phyloP scores from a whole-genome alignment of 805 yeast genomes.

The Myxozyma udenii region DNA sequence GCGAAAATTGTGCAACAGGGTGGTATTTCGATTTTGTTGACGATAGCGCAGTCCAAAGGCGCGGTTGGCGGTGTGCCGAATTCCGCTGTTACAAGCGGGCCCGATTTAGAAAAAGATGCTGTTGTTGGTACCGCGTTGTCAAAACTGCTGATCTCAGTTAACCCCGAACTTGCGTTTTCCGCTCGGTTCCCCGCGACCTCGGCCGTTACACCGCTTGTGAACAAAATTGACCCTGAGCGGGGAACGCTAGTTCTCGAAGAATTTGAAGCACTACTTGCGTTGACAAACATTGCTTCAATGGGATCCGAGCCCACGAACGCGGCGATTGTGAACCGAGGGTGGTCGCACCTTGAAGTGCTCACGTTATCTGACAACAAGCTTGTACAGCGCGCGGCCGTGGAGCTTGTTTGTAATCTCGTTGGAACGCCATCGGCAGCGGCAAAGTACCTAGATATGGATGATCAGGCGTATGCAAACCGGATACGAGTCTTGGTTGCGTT shows the following conservation, averaged over 20 bases:
- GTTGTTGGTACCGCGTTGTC: constrained; percentile 38
- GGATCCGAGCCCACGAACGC: constrained; percentile 44
- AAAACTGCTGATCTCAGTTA: constrained; percentile 38
- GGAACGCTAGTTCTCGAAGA: constrained; percentile 40
- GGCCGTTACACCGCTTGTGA: constrained; percentile 37
- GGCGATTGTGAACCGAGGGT: constrained; percentile 42
- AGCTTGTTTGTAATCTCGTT: constrained; percentile 61
- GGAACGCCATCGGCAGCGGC: constrained; percentile 40
- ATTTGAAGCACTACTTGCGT: constrained; percentile 58
- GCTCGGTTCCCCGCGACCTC: constrained; percentile 35
- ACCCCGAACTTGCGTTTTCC: constrained; percentile 40
- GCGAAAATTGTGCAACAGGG: constrained; percentile 38
- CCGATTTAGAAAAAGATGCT: constrained; percentile 16
- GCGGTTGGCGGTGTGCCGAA: not conserved
- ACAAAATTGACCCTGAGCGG: constrained; percentile 33
- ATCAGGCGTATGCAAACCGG: constrained; percentile 32
- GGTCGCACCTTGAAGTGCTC: constrained; percentile 47
- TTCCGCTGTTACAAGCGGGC: not conserved
- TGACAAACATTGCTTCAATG: constrained; percentile 62
- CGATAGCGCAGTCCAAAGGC: constrained; percentile 17
- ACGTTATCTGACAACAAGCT: constrained; percentile 47
- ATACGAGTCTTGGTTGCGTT: constrained; percentile 37
- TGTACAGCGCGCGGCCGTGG: constrained; percentile 60
- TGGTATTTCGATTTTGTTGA: constrained; percentile 34
- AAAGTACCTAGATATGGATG: constrained; percentile 37